Evolutionary conservation across 2,329 filamentous ascomycete species (phyloP), one percentile per base, ranked within the genome.

Genomic region (Alternaria atra): DNA sequence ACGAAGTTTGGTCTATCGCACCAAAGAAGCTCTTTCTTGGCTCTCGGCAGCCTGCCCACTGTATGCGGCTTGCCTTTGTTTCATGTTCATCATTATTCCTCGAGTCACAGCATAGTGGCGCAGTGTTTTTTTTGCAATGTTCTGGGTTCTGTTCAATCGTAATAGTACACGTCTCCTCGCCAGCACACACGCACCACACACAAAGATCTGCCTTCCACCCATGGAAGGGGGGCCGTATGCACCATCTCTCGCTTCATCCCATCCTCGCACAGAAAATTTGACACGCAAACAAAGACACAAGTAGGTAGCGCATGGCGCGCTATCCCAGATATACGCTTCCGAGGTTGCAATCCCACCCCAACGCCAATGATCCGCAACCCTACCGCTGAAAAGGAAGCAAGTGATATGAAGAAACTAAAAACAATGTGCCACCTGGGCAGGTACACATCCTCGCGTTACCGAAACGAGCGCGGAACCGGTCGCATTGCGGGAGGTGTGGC

Each of bases 241-340:
- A 61, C 52, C 55, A 43, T 57, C 40, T 58, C 61, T 65, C 60
- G 60, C 63, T 43, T 58, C 57, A 25, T 52, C 23, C 55, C 57
- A 25, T 52, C 23, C 55, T 55, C 65, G 52, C 61, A 66, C 50
- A 63, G 46, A 58, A 51, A 25, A 55, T 52, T 39, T 46, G 40
- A 44, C 56, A 43, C 62, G 60, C 60, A 46, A 56, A 60, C 13
- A 34, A 55, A 25, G 15, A 35, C 44, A 51, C 25, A 51, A 35
- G 40, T 43, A 55, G 50, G 51, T 46, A 52, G 43, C 61, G 58
- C 56, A 47, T 40, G 37, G 39, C 48, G 37, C 35, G 29, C 39
- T 44, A 55, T 50, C 37, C 37, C 34, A 37, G 30, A 50, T 37
- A 50, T 35, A 17, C 46, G 46, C 32, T 50, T 37, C 30, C 46